phyloP scores from a whole-genome alignment of 192 early-diverging fungal species.

The Rhizoclosmatium globosum region DNA sequence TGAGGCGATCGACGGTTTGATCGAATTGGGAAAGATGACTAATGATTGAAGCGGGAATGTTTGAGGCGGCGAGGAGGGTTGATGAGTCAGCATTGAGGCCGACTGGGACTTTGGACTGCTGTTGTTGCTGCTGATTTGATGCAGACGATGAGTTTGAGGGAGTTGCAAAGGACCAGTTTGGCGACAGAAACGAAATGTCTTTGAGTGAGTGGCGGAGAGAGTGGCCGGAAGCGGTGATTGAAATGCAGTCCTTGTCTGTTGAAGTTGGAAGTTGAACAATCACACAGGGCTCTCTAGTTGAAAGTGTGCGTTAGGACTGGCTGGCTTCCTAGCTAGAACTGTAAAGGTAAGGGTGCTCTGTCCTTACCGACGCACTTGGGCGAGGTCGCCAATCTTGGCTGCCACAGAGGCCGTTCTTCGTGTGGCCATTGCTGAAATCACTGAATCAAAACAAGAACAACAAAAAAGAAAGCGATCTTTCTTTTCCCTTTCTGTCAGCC shows the following conservation, averaged over 20 bases:
- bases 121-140: background rate
- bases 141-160: background rate
- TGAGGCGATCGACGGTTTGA: conserved; percentile 31
- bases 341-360: no score
- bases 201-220: conserved; percentile 3
- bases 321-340: background rate
- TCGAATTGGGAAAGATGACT: conserved; percentile 44
- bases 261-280: conserved; percentile 1
- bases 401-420: background rate
- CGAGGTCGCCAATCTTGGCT: conserved; percentile 45
- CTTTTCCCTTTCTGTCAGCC: background rate
- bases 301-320: no score
- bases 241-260: conserved; percentile 1
- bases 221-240: conserved; percentile 13
- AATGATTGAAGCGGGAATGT: conserved; percentile 28
- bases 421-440: background rate
- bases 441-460: background rate
- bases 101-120: background rate
- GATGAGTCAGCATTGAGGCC: conserved; percentile 28
- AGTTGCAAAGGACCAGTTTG: conserved; percentile 1
- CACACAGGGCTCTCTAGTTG: conserved; percentile 13
- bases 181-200: conserved; percentile 12
- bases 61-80: conserved; percentile 25
- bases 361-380: conserved; percentile 44
- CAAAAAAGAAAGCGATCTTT: background rate